Evolutionary conservation across 176 grass and related monocot genomes (phyloP).

Genomic region (Poa pratensis): DNA sequence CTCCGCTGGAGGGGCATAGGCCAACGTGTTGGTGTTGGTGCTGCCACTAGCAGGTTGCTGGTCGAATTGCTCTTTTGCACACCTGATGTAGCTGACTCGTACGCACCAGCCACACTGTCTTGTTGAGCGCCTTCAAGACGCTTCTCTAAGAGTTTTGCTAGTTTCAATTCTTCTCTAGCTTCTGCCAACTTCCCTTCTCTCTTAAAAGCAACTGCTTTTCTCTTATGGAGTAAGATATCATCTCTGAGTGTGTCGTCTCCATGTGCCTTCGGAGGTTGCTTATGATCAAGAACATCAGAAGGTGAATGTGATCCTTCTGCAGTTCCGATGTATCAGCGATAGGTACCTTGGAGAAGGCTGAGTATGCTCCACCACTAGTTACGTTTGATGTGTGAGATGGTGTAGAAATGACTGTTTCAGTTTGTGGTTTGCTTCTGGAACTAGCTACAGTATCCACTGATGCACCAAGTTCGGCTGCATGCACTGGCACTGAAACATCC

Average conservation of each 20-base stretch:
- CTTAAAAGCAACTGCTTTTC: slow-evolving; percentile 82
- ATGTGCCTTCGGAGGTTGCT: slow-evolving; percentile 39
- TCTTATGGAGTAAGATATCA: slow-evolving; percentile 83
- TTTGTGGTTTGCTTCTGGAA: slow-evolving; percentile 24
- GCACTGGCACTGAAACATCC: slow-evolving; percentile 20
- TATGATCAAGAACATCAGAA: slow-evolving; percentile 34
- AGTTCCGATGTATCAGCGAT: slow-evolving; percentile 32
- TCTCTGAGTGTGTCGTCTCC: slow-evolving; percentile 58
- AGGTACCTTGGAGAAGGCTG: slow-evolving; percentile 19
- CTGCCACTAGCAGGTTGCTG: slow-evolving; percentile 33
- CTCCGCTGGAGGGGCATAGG: slow-evolving; percentile 38
- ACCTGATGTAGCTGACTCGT: slow-evolving; percentile 19
- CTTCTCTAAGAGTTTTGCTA: slow-evolving; percentile 70
- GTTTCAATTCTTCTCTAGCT: slow-evolving; percentile 84
- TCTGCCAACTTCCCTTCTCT: slow-evolving; percentile 86
- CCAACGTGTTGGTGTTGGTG: not conserved
- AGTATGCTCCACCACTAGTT: not conserved
- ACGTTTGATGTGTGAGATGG: not conserved
- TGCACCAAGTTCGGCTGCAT: slow-evolving; percentile 22
- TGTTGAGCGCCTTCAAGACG: slow-evolving; percentile 53
- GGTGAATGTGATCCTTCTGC: slow-evolving; percentile 45
- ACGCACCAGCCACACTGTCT: slow-evolving; percentile 2
- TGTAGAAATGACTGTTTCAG: not conserved
- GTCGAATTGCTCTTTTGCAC: slow-evolving; percentile 39
- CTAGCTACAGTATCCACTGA: slow-evolving; percentile 1